Evolutionary conservation across 495 filamentous ascomycete genomes (phyloP).

Genomic region (Penicillium pulvis): DNA sequence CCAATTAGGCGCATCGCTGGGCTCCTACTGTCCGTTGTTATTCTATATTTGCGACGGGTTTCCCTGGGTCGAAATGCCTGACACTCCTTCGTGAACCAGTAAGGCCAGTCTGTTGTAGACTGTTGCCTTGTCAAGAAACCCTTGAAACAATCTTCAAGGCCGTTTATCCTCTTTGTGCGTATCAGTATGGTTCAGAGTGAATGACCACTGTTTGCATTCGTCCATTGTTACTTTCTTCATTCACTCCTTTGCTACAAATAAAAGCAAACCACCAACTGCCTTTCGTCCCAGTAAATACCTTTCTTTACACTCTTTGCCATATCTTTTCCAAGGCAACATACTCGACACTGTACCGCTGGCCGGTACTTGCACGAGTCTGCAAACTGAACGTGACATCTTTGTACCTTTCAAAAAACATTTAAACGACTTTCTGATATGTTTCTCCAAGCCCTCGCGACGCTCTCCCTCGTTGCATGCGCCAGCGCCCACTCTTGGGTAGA

Average conservation of each 20-base stretch:
- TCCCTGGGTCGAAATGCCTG: slow-evolving; percentile 2
- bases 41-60: slow-evolving; percentile 24
- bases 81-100: slow-evolving; percentile 8
- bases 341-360: slow-evolving; percentile 15
- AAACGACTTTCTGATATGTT: slow-evolving; percentile 14
- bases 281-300: neutral
- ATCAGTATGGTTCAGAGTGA: slow-evolving; percentile 16
- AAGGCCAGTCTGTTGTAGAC: slow-evolving; percentile 7
- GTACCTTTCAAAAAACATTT: slow-evolving; percentile 1
- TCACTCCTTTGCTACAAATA: neutral
- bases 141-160: neutral
- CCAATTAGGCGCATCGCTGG: slow-evolving; percentile 17
- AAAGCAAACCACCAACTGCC: neutral
- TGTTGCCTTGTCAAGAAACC: neutral
- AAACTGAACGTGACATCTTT: slow-evolving; percentile 2
- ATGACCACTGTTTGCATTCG: neutral
- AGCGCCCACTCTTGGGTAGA: slow-evolving; percentile 80
- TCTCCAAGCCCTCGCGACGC: slow-evolving; percentile 15
- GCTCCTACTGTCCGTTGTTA: slow-evolving; percentile 2
- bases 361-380: slow-evolving; percentile 11
- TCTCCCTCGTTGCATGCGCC: slow-evolving; percentile 41
- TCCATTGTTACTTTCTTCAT: slow-evolving; percentile 1
- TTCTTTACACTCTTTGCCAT: neutral
- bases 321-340: neutral
- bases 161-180: slow-evolving; percentile 11